Conservation (phyloP, 257 asterid genomes). For the Eucommia ulmoides region DNA sequence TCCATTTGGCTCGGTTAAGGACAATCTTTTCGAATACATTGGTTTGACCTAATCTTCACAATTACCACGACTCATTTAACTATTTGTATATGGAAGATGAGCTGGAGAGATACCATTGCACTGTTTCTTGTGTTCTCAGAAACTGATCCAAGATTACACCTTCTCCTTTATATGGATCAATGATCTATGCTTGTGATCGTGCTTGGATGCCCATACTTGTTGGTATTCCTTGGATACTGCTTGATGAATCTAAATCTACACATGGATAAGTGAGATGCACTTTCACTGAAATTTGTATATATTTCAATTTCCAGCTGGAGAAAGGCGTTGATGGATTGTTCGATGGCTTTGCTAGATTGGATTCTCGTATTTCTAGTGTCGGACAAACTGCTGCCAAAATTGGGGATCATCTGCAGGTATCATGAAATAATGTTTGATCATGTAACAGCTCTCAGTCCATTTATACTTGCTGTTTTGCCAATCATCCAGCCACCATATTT, state of each 20-base stretch:
- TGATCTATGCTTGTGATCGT: background rate
- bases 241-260: too few species aligned
- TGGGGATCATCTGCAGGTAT: conserved; percentile 97
- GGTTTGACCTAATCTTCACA: too few species aligned
- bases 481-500: conserved; percentile 9
- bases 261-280: background rate
- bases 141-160: background rate
- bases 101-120: background rate
- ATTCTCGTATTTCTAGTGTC: conserved; percentile 93
- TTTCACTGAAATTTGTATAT: background rate
- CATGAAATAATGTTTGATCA: background rate
- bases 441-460: background rate
- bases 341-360: conserved; percentile 87
- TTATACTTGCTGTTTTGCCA: background rate
- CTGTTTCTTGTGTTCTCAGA: background rate
- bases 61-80: too few species aligned
- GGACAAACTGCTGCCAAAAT: conserved; percentile 99
- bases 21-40: too few species aligned
- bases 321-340: conserved; percentile 98
- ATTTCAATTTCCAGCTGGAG: conserved; percentile 57
- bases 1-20: too few species aligned
- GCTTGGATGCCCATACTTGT: background rate
- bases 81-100: too few species aligned
- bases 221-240: too few species aligned
- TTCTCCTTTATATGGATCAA: background rate